Conservation (phyloP, 345 rosid species). For the Hibiscus syriacus region DNA sequence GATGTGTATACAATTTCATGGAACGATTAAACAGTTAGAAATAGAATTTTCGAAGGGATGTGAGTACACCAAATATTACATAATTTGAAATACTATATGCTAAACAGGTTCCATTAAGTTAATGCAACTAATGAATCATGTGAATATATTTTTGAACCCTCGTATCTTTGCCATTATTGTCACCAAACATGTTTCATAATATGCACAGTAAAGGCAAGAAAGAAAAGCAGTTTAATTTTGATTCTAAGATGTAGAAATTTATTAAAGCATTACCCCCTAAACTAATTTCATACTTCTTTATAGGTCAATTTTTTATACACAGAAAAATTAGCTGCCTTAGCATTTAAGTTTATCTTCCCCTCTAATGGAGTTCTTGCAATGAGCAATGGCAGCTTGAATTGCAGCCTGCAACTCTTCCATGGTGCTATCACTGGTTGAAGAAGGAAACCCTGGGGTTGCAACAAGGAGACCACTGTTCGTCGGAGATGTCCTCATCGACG, state of each 20-base stretch:
- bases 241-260: no score
- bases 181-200: background rate
- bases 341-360: slow-evolving; percentile 31
- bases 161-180: background rate
- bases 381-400: slow-evolving; percentile 95
- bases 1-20: no score
- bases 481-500: slow-evolving; percentile 84
- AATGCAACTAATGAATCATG: slow-evolving; percentile 6
- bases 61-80: no score
- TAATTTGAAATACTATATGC: background rate
- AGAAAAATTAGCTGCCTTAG: background rate
- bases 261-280: no score
- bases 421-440: slow-evolving; percentile 62
- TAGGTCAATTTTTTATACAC: no score
- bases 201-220: background rate
- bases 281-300: no score
- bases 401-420: slow-evolving; percentile 98
- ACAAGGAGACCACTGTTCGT: slow-evolving; percentile 66
- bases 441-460: slow-evolving; percentile 31
- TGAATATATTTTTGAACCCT: slow-evolving; percentile 1
- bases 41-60: no score
- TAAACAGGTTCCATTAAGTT: background rate
- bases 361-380: slow-evolving; percentile 86
- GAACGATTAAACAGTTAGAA: no score
- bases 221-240: background rate